Percentiles rank a stretch among this genome's conserved stretches.
phyloP scores from a whole-genome alignment of 2,329 filamentous ascomycete genomes.

The Fusarium pseudograminearum region DNA sequence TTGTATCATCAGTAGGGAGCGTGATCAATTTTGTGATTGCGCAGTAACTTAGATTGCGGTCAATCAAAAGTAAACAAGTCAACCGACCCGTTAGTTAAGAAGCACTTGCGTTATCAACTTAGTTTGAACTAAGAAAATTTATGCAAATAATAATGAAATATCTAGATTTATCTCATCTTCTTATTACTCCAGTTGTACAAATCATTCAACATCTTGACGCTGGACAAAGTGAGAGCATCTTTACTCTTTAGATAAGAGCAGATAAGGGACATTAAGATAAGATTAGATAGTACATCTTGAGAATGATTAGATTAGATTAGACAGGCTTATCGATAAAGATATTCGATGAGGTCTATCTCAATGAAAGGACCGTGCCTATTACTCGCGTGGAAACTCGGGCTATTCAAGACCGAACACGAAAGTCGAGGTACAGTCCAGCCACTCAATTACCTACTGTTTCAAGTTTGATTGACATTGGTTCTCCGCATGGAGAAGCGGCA shows the following conservation, averaged over 20 bases:
- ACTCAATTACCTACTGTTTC: background rate
- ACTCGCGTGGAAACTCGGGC: background rate
- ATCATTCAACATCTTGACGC: rapidly evolving
- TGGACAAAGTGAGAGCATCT: rapidly evolving
- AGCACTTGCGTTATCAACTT: too few relatives aligned
- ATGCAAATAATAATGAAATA: rapidly evolving
- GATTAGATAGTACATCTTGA: background rate
- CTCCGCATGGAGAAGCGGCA: background rate
- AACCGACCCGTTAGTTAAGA: rapidly evolving
- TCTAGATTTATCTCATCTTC: background rate
- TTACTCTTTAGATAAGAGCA: background rate
- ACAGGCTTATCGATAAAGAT: background rate
- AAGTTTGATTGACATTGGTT: background rate
- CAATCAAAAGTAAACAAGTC: too few relatives aligned
- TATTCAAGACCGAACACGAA: background rate
- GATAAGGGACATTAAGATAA: background rate
- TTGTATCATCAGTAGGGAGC: rapidly evolving
- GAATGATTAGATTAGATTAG: background rate
- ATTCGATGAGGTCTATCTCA: background rate
- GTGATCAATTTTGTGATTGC: too few relatives aligned
- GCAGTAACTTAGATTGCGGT: rapidly evolving
- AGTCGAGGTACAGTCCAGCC: background rate
- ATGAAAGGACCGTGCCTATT: background rate
- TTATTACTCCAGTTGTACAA: background rate
- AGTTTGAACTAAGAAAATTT: rapidly evolving